These are phyloP conservation scores for Candida boidinii DNA, from an alignment of 805 yeast species.

Conservation along the genomic window DNA sequence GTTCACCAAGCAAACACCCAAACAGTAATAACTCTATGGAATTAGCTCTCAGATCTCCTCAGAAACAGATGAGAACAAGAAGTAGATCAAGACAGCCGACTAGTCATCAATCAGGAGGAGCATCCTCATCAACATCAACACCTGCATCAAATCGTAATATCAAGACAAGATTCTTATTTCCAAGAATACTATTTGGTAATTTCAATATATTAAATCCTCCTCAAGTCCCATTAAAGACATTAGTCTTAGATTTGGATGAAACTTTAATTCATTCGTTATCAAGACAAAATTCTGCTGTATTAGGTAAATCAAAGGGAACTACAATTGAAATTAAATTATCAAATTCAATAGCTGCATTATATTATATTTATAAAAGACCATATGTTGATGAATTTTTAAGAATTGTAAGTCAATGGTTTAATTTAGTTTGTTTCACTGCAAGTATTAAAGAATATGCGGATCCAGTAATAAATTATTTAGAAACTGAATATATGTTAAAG, in stretches of 20 bases:
- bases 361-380: slow-evolving; percentile 88
- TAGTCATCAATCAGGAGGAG: background rate
- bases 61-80: too few species aligned
- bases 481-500: slow-evolving; percentile 39
- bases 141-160: background rate
- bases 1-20: too few species aligned
- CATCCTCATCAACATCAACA: background rate
- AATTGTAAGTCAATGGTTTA: slow-evolving; percentile 79
- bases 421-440: slow-evolving; percentile 88
- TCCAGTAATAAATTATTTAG: slow-evolving; percentile 91
- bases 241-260: slow-evolving; percentile 88
- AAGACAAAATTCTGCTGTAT: slow-evolving; percentile 38
- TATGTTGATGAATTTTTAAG: slow-evolving; percentile 77
- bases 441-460: slow-evolving; percentile 93
- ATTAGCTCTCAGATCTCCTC: too few species aligned
- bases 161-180: slow-evolving; percentile 20
- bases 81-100: background rate
- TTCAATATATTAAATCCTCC: slow-evolving; percentile 25
- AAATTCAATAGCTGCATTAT: slow-evolving; percentile 67
- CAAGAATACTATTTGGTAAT: slow-evolving; percentile 24
- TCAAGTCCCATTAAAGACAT: slow-evolving; percentile 39
- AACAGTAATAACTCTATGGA: too few species aligned
- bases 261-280: slow-evolving; percentile 89
- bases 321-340: slow-evolving; percentile 75
- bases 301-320: slow-evolving; percentile 41